A percentile compares a stretch with the other conserved stretches of the same genome.
phyloP scores from a whole-genome alignment of 257 asterid species.

The Perilla frutescens region DNA sequence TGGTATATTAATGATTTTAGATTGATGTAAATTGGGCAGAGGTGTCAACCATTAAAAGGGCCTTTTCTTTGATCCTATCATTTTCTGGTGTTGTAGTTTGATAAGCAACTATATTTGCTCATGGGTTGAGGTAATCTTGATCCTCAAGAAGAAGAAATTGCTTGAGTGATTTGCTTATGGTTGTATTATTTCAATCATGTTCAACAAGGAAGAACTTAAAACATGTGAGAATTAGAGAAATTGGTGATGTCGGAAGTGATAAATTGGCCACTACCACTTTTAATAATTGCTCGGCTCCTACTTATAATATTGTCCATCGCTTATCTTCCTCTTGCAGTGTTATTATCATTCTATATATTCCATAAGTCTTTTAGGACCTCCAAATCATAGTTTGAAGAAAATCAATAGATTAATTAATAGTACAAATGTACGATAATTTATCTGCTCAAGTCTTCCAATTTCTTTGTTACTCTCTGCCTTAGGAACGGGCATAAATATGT shows the following conservation, averaged over 20 bases:
- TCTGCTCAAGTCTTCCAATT: neutral
- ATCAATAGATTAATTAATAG: slow-evolving; percentile 14
- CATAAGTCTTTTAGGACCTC: neutral
- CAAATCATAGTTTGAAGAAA: neutral
- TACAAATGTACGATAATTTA: neutral
- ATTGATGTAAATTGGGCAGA: neutral
- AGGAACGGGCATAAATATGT: too few relatives aligned
- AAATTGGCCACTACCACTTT: neutral
- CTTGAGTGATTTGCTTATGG: slow-evolving; percentile 6
- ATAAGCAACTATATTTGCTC: slow-evolving; percentile 6
- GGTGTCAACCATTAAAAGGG: neutral
- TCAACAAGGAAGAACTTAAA: neutral
- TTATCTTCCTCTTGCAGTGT: neutral
- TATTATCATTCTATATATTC: neutral
- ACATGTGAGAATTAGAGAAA: neutral
- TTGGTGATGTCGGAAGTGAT: neutral
- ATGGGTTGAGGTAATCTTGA: slow-evolving; percentile 17
- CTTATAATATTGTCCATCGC: neutral
- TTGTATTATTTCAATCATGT: neutral
- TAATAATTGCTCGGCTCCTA: neutral
- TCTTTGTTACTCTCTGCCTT: slow-evolving; percentile 8
- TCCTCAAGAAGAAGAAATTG: neutral
- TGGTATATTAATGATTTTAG: slow-evolving; percentile 3
- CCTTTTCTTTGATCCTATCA: neutral
- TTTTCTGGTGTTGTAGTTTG: slow-evolving; percentile 11